Evolutionary conservation across 2,329 filamentous ascomycete species (phyloP).

Genomic region (Cladophialophora immunda): DNA sequence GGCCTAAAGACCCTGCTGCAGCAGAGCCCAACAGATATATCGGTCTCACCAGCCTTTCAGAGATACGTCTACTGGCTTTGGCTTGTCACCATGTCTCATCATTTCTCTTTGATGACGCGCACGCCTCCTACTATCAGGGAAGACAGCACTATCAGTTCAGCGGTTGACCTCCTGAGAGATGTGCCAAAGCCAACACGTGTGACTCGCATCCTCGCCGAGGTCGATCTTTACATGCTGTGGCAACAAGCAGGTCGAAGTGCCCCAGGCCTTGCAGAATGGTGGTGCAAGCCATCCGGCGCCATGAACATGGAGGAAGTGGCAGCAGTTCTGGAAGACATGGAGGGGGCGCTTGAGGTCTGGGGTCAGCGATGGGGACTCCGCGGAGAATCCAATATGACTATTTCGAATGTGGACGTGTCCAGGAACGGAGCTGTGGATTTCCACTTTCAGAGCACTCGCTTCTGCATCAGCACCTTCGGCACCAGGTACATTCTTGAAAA

Average conservation of each 20-base stretch:
- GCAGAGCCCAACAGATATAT: conserved; percentile 1
- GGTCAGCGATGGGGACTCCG: conserved; percentile 23
- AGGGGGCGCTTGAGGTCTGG: conserved; percentile 22
- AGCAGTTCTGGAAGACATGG: conserved; percentile 18
- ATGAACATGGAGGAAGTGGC: conserved; percentile 6
- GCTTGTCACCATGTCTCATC: conserved; percentile 27
- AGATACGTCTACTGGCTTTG: conserved; percentile 27
- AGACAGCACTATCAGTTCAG: conserved; percentile 22
- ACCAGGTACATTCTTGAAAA: conserved; percentile 17
- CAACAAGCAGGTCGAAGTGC: conserved; percentile 21
- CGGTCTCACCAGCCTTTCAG: conserved; percentile 11
- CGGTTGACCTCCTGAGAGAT: conserved; percentile 19
- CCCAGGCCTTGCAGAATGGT: conserved; percentile 26
- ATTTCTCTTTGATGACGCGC: conserved; percentile 28
- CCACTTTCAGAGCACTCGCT: conserved; percentile 20
- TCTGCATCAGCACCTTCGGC: conserved; percentile 22
- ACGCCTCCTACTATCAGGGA: conserved; percentile 20
- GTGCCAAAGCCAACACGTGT: conserved; percentile 17
- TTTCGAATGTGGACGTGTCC: conserved; percentile 21
- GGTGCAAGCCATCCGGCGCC: conserved; percentile 22
- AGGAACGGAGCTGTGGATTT: conserved; percentile 24
- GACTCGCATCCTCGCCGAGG: conserved; percentile 24
- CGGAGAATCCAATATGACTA: conserved; percentile 22
- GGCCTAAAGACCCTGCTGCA: neutral
- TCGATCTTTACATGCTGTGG: conserved; percentile 28